Evolutionary conservation across 768 basidiomycete genomes (phyloP), one percentile per base, ranked within the genome.

Genomic region (Termitomyces bulborhizus): DNA sequence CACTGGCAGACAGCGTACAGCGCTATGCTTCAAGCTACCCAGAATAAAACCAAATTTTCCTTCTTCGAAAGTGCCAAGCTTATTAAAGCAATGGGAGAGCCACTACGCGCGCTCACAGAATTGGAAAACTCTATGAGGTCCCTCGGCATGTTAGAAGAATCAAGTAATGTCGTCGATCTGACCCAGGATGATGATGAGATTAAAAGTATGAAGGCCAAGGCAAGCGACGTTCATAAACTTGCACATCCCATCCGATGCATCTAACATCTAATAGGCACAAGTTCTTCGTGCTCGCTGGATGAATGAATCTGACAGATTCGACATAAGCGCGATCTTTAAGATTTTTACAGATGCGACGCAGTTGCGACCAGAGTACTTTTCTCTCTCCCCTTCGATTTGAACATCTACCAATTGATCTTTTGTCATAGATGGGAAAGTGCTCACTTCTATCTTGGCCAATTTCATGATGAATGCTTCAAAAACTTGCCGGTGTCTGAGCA

Each of bases 1-100:
- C 94, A 98, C 66, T 86, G 84, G 77, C 96, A 98, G 72, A 98
- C 96, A 0, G 93, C 97, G 2, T 99, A 98, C 67, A 97, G 91
- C 64, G 94, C 97, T 6, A 83, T 90, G 59, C 78, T 99, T 0
- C 97, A 99, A 70, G 93, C 94, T 0, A 81, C 85, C 54, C 86
- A 91, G 63, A 77, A 75, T 59, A 77, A 82, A 21, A 80, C 84
- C 0, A 79, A 80, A 0, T 93, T 87, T 65, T 82, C 86, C 16
- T 97, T 95, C 71, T 77, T 98, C 48, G 90, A 98, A 66, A 93
- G 86, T 63, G 90, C 92, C 1, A 98, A 93, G 67, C 80, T 98
- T 4, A 72, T 90, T 56, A 86, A 86, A 60, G 83, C 83, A 3
- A 83, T 77, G 39, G 93, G 89, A 1, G 89, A 96, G 60, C 83